These are phyloP conservation scores for Podospora pseudocomata DNA, from an alignment of 495 filamentous ascomycete genomes.

Conservation along the genomic window DNA sequence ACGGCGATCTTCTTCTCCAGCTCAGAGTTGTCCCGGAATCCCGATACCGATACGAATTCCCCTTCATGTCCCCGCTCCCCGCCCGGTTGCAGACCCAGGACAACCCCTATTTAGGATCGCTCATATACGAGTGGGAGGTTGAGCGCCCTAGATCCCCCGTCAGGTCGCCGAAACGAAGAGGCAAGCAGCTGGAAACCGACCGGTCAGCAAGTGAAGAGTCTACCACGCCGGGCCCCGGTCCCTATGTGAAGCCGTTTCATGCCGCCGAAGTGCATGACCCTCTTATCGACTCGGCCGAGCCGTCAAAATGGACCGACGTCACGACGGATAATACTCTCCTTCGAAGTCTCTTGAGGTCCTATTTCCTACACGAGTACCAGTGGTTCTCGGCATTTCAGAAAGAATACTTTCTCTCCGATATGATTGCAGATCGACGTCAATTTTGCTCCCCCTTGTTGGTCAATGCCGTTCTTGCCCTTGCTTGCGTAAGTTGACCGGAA, in stretches of 20 bases:
- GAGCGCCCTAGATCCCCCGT: constrained; percentile 11
- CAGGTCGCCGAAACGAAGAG: neutral
- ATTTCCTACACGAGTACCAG: constrained; percentile 28
- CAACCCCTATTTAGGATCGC: constrained; percentile 30
- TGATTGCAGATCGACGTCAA: constrained; percentile 17
- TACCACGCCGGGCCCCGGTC: constrained; percentile 6
- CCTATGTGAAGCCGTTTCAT: constrained; percentile 30
- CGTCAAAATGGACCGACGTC: constrained; percentile 30
- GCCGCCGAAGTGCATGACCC: constrained; percentile 29
- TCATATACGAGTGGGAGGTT: constrained; percentile 26
- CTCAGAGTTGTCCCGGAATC: constrained; percentile 29
- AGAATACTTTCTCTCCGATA: constrained; percentile 29
- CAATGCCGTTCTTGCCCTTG: constrained; percentile 29
- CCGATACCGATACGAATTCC: constrained; percentile 31
- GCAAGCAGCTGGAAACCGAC: neutral
- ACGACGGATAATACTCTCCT: constrained; percentile 28
- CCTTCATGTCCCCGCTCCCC: constrained; percentile 28
- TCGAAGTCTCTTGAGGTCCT: constrained; percentile 24
- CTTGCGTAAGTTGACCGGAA: constrained; percentile 28
- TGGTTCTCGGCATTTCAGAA: constrained; percentile 31
- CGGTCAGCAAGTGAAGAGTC: neutral
- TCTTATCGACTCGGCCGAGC: constrained; percentile 18
- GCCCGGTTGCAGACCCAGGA: constrained; percentile 20
- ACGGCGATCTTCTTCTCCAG: constrained; percentile 32
- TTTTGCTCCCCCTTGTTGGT: constrained; percentile 34